phyloP scores from a whole-genome alignment of 208 protist species.

The Leishmania turanica region DNA sequence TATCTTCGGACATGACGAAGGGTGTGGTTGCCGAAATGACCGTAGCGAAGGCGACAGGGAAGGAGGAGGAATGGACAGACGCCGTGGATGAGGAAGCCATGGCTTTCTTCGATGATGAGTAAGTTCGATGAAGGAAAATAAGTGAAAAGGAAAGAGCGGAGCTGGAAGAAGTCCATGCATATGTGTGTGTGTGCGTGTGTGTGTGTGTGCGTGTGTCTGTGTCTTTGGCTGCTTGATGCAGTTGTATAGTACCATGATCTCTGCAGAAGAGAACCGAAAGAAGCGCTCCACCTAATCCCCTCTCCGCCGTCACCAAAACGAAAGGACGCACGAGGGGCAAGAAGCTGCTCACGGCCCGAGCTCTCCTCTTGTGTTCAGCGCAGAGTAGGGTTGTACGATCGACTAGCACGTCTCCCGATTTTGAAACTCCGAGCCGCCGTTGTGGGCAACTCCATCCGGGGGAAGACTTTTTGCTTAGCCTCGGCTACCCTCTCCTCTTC shows the following conservation, averaged over 20 bases:
- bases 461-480: background rate
- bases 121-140: too few species aligned
- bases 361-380: background rate
- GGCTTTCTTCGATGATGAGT: conserved; percentile 48
- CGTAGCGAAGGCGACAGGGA: background rate
- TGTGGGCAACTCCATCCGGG: background rate
- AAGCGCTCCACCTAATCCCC: background rate
- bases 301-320: background rate
- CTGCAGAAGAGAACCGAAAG: background rate
- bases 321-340: background rate
- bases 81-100: conserved; percentile 48
- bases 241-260: background rate
- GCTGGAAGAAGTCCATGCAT: background rate
- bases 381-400: background rate
- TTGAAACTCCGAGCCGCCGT: background rate
- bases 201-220: background rate
- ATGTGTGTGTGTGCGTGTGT: background rate
- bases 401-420: background rate
- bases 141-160: background rate
- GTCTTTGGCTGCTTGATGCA: background rate
- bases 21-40: background rate
- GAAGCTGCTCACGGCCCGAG: background rate
- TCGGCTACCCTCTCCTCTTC: background rate
- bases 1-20: background rate
- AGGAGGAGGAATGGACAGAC: conserved; percentile 19